A percentile compares a stretch with the other conserved stretches of the same genome.
Evolutionary conservation across 768 basidiomycete genomes (phyloP).

Genomic region (Lactarius indigo): DNA sequence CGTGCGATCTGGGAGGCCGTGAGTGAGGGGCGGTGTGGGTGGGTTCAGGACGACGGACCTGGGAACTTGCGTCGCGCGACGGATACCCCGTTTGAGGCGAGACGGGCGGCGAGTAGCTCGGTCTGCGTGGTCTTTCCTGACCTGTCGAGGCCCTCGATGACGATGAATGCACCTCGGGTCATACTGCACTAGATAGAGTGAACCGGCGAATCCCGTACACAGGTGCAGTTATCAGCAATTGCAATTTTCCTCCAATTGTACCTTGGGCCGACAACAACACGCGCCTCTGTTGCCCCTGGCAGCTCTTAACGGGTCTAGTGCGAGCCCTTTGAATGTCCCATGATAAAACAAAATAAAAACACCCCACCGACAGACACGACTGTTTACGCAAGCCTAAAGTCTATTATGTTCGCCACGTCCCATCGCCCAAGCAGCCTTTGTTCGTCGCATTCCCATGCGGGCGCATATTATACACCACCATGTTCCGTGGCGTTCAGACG

Average conservation of each 20-base stretch:
- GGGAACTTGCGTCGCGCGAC: conserved; percentile 83
- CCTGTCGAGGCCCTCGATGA: conserved; percentile 92
- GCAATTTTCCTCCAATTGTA: neutral
- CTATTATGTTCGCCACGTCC: neutral
- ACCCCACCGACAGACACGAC: conserved; percentile 2
- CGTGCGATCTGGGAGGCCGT: conserved; percentile 76
- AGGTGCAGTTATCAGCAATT: neutral
- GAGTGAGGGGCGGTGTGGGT: neutral
- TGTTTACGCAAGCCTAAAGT: conserved; percentile 13
- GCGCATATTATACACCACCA: neutral
- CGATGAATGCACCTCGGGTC: conserved; percentile 76
- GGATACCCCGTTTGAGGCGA: conserved; percentile 44
- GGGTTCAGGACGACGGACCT: conserved; percentile 45
- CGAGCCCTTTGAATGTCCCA: neutral
- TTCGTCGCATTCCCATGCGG: conserved; percentile 1
- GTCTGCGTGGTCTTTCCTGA: conserved; percentile 94
- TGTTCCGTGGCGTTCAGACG: neutral
- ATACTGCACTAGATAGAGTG: neutral
- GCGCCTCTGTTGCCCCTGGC: neutral
- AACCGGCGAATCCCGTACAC: neutral
- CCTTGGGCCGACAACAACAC: neutral
- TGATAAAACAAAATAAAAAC: neutral
- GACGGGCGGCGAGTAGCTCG: conserved; percentile 49
- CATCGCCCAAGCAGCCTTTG: neutral
- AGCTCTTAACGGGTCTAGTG: neutral